Base-by-base conservation (phyloP, 495 filamentous ascomycete species). In the Neurospora sublineolata region DNA sequence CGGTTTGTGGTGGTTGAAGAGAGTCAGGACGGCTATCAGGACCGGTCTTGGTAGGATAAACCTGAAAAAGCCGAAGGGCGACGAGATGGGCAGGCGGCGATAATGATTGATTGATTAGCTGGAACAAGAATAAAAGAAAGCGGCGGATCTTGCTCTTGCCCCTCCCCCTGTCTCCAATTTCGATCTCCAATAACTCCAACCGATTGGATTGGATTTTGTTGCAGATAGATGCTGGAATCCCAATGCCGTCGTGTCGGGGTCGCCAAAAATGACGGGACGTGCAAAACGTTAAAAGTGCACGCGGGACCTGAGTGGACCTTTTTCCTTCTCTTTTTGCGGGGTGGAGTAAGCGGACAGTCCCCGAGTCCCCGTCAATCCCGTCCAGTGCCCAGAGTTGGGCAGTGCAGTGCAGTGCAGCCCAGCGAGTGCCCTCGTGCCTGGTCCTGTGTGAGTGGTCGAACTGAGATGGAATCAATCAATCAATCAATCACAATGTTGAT, bases 1-100 rank as follows among this genome's bases (percentile, higher is more conserved):
- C 78, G 78, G 78, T 77, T 80, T 76, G 60, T 70, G 75, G 69
- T 76, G 78, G 78, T 71, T 76, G 72, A 76, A 76, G 73, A 70
- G 71, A 68, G 67, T 73, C 76, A 73, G 74, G 78, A 74, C 42
- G 42, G 42, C 42, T 46, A 46, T 71, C 64, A 72, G 71, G 70
- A 64, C 68, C 44, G 70, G 37, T 76, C 74, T 74, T 71, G 75
- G 52, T 64, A 64, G 52, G 52, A 64, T 64, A 33, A 64, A n/a
- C n/a, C n/a, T n/a, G n/a, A n/a, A 64, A 33, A 27, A 64, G 52
- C 52, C 52, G 52, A 64, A 64, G 27, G 27, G 52, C 27, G 52
- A 60, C 27, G 52, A 18, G 52, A 33, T 9, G 52, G 52, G 52
- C 52, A 33, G 27, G 52, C 52, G 52, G 52, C 52, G 52, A 64